phyloP scores from a whole-genome alignment of 2,329 filamentous ascomycete species.

The Fonsecaea pugnacius region DNA sequence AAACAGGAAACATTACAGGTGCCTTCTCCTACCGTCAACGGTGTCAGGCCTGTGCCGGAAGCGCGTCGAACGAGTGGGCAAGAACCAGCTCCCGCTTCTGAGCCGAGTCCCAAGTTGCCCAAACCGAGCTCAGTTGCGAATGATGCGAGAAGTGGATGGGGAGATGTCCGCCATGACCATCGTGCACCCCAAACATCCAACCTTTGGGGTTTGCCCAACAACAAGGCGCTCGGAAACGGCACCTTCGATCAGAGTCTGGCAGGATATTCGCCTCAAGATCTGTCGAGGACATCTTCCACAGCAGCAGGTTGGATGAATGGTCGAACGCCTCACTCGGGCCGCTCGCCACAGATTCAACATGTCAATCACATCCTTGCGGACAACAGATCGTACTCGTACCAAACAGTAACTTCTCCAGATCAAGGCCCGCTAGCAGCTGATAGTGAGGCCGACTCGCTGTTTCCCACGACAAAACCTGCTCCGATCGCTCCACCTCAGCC shows the following conservation, averaged over 20 bases:
- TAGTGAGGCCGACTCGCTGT: conserved; percentile 44
- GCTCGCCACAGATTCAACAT: conserved; percentile 36
- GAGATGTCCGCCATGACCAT: conserved; percentile 42
- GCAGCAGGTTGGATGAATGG: conserved; percentile 43
- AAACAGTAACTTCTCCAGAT: conserved; percentile 45
- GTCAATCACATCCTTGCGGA: conserved; percentile 42
- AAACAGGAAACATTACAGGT: conserved; percentile 23
- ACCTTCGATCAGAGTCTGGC: conserved; percentile 62
- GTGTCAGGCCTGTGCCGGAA: conserved; percentile 32
- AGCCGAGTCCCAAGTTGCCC: conserved; percentile 34
- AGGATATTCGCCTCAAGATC: conserved; percentile 53
- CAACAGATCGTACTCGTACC: conserved; percentile 37
- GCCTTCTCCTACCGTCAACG: conserved; percentile 41
- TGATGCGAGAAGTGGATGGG: conserved; percentile 36
- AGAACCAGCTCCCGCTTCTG: conserved; percentile 16
- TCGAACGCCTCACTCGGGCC: conserved; percentile 35
- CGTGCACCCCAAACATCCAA: conserved; percentile 49
- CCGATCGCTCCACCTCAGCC: conserved; percentile 53
- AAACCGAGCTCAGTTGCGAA: conserved; percentile 27
- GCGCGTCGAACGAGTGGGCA: conserved; percentile 24
- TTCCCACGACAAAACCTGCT: conserved; percentile 48
- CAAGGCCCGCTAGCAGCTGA: conserved; percentile 43
- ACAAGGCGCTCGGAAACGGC: conserved; percentile 65
- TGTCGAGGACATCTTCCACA: conserved; percentile 48
- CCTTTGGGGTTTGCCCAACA: conserved; percentile 64